phyloP scores from a whole-genome alignment of 768 basidiomycete genomes.

The Suillus cothurnatus region DNA sequence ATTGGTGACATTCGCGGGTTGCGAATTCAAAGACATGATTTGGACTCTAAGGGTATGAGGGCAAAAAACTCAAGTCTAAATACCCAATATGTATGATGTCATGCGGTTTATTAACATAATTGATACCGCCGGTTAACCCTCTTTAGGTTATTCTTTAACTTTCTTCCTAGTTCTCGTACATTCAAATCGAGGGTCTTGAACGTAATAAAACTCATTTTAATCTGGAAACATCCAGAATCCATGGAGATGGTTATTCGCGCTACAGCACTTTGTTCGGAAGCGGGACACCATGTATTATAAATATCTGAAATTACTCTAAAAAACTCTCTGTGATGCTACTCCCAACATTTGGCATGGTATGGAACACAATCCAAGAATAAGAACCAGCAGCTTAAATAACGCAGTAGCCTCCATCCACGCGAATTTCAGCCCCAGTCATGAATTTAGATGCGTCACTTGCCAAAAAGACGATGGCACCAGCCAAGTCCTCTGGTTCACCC shows the following conservation, averaged over 20 bases:
- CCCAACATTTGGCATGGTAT: constrained; percentile 8
- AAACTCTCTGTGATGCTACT: constrained; percentile 14
- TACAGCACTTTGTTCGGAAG: no score
- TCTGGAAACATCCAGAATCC: not conserved
- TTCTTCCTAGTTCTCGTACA: not conserved
- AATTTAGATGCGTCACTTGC: constrained; percentile 89
- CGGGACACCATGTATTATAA: not conserved
- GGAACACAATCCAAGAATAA: not conserved
- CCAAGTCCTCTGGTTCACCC: constrained; percentile 91
- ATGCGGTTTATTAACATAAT: not conserved
- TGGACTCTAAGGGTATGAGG: not conserved
- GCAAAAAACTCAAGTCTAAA: not conserved
- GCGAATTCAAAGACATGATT: constrained; percentile 23
- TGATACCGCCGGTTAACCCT: not conserved
- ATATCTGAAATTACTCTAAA: constrained; percentile 11
- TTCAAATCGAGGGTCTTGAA: not conserved
- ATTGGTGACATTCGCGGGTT: not conserved
- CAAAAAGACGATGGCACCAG: constrained; percentile 88
- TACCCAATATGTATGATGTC: constrained; percentile 9
- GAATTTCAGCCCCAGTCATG: constrained; percentile 84
- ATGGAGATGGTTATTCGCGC: no score
- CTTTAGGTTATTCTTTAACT: not conserved
- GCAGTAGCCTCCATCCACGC: constrained; percentile 91
- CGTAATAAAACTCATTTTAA: no score
- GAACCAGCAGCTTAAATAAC: constrained; percentile 42